Percentiles rank a stretch among this genome's conserved stretches.
Conservation (phyloP, 768 basidiomycete genomes). For the Trametes villosa region DNA sequence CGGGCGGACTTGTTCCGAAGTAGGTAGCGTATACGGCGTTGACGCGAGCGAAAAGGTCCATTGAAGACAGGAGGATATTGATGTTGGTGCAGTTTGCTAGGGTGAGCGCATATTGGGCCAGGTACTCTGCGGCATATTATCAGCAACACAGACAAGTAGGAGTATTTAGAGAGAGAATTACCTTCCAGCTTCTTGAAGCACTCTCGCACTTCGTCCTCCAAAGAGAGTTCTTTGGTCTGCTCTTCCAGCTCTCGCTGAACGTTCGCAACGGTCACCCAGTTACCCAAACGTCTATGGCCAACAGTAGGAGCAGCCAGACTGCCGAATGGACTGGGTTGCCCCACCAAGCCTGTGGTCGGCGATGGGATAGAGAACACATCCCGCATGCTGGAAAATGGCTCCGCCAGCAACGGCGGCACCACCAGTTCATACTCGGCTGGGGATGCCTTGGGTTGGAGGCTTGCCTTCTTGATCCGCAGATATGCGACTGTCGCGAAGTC, state of each 20-base stretch:
- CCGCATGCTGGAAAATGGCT: slow-evolving; percentile 35
- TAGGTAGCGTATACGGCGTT: slow-evolving; percentile 80
- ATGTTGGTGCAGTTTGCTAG: slow-evolving; percentile 72
- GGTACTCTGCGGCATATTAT: too few relatives aligned
- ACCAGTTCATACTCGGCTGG: slow-evolving; percentile 26
- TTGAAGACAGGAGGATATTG: slow-evolving; percentile 81
- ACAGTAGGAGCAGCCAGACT: background rate
- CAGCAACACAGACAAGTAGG: too few relatives aligned
- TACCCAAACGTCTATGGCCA: slow-evolving; percentile 39
- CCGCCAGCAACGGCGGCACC: slow-evolving; percentile 60
- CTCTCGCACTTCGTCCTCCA: slow-evolving; percentile 72
- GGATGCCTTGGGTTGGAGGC: slow-evolving; percentile 59
- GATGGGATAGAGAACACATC: slow-evolving; percentile 7
- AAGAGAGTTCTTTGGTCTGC: slow-evolving; percentile 36
- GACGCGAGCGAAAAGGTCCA: slow-evolving; percentile 75
- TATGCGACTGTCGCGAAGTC: slow-evolving; percentile 92
- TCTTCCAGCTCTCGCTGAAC: slow-evolving; percentile 41
- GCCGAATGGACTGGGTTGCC: too few relatives aligned
- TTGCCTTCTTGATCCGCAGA: slow-evolving; percentile 74
- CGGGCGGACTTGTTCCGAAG: slow-evolving; percentile 91
- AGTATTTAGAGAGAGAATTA: slow-evolving; percentile 35
- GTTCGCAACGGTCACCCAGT: slow-evolving; percentile 76
- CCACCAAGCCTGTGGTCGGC: background rate
- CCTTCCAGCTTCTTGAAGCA: slow-evolving; percentile 74
- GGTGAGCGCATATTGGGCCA: slow-evolving; percentile 46